Conservation (phyloP, 352 stramenopile species). For the Pseudoperonospora humuli region DNA sequence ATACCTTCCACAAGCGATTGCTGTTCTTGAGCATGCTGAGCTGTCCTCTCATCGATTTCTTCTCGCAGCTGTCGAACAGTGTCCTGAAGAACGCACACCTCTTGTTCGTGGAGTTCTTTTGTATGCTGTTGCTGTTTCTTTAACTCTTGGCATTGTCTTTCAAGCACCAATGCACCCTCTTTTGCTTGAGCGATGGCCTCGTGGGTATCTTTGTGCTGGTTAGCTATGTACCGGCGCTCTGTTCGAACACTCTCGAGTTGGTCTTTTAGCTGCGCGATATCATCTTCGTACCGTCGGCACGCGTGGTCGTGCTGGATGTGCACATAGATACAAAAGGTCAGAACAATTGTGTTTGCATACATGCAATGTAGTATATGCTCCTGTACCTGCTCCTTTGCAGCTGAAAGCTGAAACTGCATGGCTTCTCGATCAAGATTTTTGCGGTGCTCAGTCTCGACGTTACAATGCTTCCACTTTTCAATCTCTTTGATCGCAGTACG, state of each 20-base stretch:
- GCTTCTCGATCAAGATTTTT: conserved; percentile 21
- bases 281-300: too few species aligned
- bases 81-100: conserved; percentile 16
- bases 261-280: conserved; percentile 4
- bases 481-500: conserved; percentile 19
- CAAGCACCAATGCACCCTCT: conserved; percentile 10
- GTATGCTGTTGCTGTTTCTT: conserved; percentile 21
- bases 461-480: conserved; percentile 29
- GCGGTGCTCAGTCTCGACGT: conserved; percentile 12
- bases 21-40: conserved; percentile 5
- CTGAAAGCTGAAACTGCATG: conserved; percentile 18
- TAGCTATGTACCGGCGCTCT: conserved; percentile 14
- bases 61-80: conserved; percentile 14
- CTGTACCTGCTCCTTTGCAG: conserved; percentile 11
- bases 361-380: neutral
- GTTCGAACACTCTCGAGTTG: conserved; percentile 11
- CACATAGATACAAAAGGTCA: neutral
- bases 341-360: neutral
- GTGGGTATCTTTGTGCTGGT: conserved; percentile 18
- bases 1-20: too few species aligned
- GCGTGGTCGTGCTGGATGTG: too few species aligned
- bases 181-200: conserved; percentile 18
- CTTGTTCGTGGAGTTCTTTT: conserved; percentile 20
- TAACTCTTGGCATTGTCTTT: conserved; percentile 16
- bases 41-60: conserved; percentile 6